Percentiles rank a stretch among this genome's conserved stretches.
Evolutionary conservation across 768 basidiomycete species (phyloP).

Genomic region (Antrodiella citrinella): DNA sequence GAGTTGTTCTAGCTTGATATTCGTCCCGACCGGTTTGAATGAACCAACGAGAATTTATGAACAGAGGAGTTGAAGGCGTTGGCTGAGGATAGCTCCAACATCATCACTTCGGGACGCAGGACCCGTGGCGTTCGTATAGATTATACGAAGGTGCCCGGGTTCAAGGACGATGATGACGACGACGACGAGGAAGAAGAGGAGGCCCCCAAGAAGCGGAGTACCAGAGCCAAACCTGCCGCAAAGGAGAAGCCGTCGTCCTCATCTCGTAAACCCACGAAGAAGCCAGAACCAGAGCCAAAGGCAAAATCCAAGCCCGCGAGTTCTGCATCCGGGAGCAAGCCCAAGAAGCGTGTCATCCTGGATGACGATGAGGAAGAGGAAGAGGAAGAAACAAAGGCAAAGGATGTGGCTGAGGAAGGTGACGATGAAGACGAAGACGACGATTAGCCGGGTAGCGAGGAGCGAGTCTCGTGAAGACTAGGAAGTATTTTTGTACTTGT

Average conservation of each 20-base stretch:
- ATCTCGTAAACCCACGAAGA: neutral
- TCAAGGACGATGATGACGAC: slow-evolving; percentile 15
- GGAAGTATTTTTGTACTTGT: no score
- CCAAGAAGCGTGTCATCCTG: slow-evolving; percentile 16
- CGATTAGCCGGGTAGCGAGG: slow-evolving; percentile 17
- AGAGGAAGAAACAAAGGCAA: slow-evolving; percentile 29
- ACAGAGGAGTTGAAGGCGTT: slow-evolving; percentile 19
- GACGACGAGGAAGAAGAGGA: slow-evolving; percentile 40
- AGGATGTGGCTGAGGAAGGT: slow-evolving; percentile 35
- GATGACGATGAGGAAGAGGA: slow-evolving; percentile 44
- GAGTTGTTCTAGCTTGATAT: neutral
- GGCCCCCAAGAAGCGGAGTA: slow-evolving; percentile 37
- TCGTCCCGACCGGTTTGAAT: no score
- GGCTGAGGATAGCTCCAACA: slow-evolving; percentile 12
- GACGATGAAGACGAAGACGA: slow-evolving; percentile 20
- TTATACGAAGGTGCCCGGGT: slow-evolving; percentile 22
- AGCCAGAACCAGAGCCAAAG: slow-evolving; percentile 1
- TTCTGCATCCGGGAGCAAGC: slow-evolving; percentile 7
- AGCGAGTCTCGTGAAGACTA: no score
- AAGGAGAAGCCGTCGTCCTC: neutral
- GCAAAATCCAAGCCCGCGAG: slow-evolving; percentile 3
- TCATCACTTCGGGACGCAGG: slow-evolving; percentile 16
- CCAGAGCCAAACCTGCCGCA: slow-evolving; percentile 25
- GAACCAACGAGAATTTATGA: neutral
- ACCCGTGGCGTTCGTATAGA: slow-evolving; percentile 21